Percentiles rank a stretch among this genome's conserved stretches.
Evolutionary conservation across 164 flowering plant genomes (phyloP).

Genomic region (Aristolochia fimbriata): DNA sequence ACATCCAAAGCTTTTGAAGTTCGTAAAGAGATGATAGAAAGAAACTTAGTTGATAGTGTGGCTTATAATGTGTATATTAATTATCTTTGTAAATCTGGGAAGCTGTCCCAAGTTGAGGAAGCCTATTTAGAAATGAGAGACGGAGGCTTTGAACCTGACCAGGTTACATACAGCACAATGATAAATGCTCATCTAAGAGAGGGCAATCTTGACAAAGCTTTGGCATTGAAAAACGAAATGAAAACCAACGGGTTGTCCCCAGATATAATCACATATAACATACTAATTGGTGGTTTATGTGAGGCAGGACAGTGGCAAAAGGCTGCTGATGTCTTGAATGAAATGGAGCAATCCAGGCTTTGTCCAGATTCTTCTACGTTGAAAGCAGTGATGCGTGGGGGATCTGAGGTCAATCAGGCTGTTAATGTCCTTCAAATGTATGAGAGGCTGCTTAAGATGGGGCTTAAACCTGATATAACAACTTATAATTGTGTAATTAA

Average conservation of each 20-base stretch:
- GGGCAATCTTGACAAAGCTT: conserved; percentile 50
- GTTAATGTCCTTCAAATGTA: conserved; percentile 48
- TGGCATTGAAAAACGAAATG: conserved; percentile 55
- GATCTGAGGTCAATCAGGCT: conserved; percentile 38
- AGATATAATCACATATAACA: conserved; percentile 45
- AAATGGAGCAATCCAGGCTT: conserved; percentile 36
- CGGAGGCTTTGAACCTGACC: conserved; percentile 52
- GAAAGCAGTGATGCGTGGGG: conserved; percentile 41
- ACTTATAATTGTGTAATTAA: conserved; percentile 54
- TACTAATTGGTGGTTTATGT: conserved; percentile 47
- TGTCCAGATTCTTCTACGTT: conserved; percentile 25
- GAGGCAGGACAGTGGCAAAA: conserved; percentile 35
- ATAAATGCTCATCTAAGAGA: conserved; percentile 36
- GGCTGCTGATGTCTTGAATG: conserved; percentile 44
- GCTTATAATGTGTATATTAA: conserved; percentile 68
- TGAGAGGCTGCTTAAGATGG: conserved; percentile 44
- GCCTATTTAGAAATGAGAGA: conserved; percentile 39
- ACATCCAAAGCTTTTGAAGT: conserved; percentile 49
- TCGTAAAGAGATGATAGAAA: conserved; percentile 59
- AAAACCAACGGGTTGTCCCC: conserved; percentile 37
- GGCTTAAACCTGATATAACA: conserved; percentile 32
- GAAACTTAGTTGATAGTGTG: conserved; percentile 47
- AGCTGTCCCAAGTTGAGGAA: conserved; percentile 35
- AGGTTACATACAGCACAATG: conserved; percentile 16
- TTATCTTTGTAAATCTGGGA: conserved; percentile 50